Base-by-base conservation (phyloP, 257 asterid genomes). In the Datura wrightii region DNA sequence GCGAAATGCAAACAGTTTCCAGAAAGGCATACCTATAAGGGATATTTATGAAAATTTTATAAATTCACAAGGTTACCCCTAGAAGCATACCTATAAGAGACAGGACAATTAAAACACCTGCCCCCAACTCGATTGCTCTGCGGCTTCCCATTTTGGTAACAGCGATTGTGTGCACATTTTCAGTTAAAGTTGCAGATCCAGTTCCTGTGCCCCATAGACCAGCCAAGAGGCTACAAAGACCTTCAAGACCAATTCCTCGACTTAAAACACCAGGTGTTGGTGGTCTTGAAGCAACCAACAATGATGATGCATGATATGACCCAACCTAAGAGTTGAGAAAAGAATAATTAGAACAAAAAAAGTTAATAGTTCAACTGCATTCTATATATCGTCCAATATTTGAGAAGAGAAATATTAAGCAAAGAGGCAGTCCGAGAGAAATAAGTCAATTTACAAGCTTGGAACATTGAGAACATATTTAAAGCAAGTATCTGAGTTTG, bases 71-170 rank as follows among this genome's bases (percentile, higher is more conserved):
- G 58, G 41, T 5, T 2, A 60, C 4, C 62, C 42, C 19, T 60
- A 58, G 72, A 48, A 86, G 79, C 3, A 44, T 89, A 97, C 98
- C 99, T 76, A 97, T 85, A 31, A 94, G 94, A 41, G 99, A 97
- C 59, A 97, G 92, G 83, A 87, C 86, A 65, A 97, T 92, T 89
- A 97, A 85, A 83, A 92, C 84, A 80, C 92, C 87, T 24, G 97
- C 99, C 70, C 99, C 99, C 90, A 95, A 85, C 86, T 93, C 95
- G 36, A 97, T 93, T 41, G 97, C 98, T 90, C 93, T 88, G 10
- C 99, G 98, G 85, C 99, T 97, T 84, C 99, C 99, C 98, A 97
- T 91, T 92, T 97, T 97, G 16, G 98, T 97, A n/a, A 97, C 98
- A 53, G 98, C 99, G 85, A 97, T 93, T 60, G 99, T 95, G 90